Conservation (phyloP, 441 rosid species). For the Croton laevigatus region DNA sequence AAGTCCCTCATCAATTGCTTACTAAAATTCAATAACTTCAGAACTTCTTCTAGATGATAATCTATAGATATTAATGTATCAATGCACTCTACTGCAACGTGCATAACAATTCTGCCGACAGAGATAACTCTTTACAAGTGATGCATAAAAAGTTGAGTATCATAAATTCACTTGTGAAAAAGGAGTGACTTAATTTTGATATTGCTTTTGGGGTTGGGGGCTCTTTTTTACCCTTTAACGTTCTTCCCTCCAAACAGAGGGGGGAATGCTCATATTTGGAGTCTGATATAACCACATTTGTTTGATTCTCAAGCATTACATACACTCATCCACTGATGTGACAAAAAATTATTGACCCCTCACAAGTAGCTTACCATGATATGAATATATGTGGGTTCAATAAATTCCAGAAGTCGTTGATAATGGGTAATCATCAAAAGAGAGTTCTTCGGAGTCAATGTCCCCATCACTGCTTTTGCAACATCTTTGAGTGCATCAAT, state of each 20-base stretch:
- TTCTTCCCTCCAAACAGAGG: too few species aligned
- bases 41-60: neutral
- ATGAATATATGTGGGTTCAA: conserved; percentile 75
- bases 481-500: conserved; percentile 94
- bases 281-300: too few species aligned
- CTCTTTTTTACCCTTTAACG: too few species aligned
- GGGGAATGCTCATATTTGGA: too few species aligned
- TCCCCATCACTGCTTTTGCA: conserved; percentile 84
- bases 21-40: neutral
- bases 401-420: conserved; percentile 72
- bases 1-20: neutral
- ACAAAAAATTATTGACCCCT: neutral
- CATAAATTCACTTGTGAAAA: too few species aligned
- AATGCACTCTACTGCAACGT: neutral
- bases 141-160: too few species aligned
- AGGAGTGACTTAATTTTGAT: too few species aligned
- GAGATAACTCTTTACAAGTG: too few species aligned
- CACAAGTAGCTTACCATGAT: conserved; percentile 63
- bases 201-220: too few species aligned
- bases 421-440: conserved; percentile 95
- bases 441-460: conserved; percentile 75
- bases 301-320: too few species aligned
- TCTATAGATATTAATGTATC: neutral
- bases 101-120: neutral
- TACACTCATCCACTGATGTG: neutral